Evolutionary conservation across 2,329 filamentous ascomycete species (phyloP).

Genomic region (Chrysoporthe deuterocubensis): DNA sequence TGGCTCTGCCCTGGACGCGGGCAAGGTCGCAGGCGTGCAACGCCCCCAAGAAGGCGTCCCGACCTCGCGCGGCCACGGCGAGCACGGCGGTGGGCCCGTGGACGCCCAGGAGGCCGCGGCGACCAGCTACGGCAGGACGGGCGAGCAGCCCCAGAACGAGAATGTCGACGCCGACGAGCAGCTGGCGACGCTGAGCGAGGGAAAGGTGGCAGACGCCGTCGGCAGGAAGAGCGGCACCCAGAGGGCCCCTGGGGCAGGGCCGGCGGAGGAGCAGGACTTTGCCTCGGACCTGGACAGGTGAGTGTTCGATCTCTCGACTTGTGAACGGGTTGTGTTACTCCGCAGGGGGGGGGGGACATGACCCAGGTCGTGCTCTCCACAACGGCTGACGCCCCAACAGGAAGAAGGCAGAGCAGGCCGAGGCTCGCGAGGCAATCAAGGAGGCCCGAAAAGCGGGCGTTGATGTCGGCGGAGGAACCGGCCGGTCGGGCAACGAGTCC

Average conservation of each 20-base stretch:
- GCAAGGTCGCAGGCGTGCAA: not conserved
- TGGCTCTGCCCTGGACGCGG: not conserved
- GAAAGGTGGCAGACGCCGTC: conserved; percentile 35
- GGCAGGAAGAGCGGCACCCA: conserved; percentile 34
- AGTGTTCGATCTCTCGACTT: not conserved
- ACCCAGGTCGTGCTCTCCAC: no score
- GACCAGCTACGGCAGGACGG: conserved; percentile 13
- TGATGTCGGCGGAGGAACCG: conserved; percentile 31
- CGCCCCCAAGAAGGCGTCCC: conserved; percentile 29
- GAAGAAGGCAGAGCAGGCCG: conserved; percentile 33
- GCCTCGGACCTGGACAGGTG: conserved; percentile 32
- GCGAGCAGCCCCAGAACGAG: conserved; percentile 28
- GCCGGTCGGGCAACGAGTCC: conserved; percentile 14
- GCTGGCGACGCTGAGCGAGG: conserved; percentile 33
- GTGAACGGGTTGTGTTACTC: not conserved
- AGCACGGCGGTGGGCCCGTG: conserved; percentile 29
- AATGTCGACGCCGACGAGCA: conserved; percentile 35
- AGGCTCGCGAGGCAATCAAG: conserved; percentile 31
- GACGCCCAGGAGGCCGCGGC: conserved; percentile 30
- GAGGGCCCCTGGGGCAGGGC: conserved; percentile 29
- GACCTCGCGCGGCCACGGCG: conserved; percentile 30
- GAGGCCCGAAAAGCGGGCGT: conserved; percentile 27
- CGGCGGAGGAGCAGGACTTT: conserved; percentile 30
- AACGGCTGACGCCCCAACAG: conserved; percentile 24
- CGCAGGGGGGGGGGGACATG: not conserved